These are phyloP conservation scores for Phytophthora brassicae DNA, from an alignment of 352 stramenopile species.

Conservation along the genomic window DNA sequence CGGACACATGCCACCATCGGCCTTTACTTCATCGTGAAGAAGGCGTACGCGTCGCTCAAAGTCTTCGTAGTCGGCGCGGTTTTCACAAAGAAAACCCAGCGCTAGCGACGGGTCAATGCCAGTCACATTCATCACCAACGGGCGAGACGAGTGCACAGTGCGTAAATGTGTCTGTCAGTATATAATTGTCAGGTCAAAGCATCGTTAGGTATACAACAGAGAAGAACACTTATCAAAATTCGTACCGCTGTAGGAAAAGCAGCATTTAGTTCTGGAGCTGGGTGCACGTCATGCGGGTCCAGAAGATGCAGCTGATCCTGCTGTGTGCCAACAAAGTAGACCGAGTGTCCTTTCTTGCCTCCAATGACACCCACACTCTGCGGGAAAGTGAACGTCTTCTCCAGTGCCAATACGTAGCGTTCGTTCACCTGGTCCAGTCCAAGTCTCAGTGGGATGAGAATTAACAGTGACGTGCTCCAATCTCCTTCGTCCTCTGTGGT, in stretches of 20 bases:
- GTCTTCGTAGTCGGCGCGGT: slow-evolving; percentile 69
- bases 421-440: slow-evolving; percentile 89
- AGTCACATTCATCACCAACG: slow-evolving; percentile 80
- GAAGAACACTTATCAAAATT: not conserved
- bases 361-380: slow-evolving; percentile 95
- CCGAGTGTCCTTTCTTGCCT: slow-evolving; percentile 92
- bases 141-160: slow-evolving; percentile 53
- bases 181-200: not conserved
- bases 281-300: slow-evolving; percentile 84
- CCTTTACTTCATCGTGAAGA: slow-evolving; percentile 45
- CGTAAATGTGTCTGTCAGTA: slow-evolving; percentile 52
- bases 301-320: slow-evolving; percentile 79
- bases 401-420: slow-evolving; percentile 72
- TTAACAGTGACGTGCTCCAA: slow-evolving; percentile 89
- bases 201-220: not conserved
- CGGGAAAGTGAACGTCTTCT: slow-evolving; percentile 86
- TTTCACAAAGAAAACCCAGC: slow-evolving; percentile 92
- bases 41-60: slow-evolving; percentile 53
- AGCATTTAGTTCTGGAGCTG: slow-evolving; percentile 62
- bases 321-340: slow-evolving; percentile 95
- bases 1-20: slow-evolving; percentile 50
- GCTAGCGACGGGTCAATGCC: slow-evolving; percentile 94
- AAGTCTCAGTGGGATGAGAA: slow-evolving; percentile 92
- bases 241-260: slow-evolving; percentile 74
- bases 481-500: slow-evolving; percentile 41